phyloP scores from a whole-genome alignment of 352 stramenopile genomes.

The Phytophthora brassicae region DNA sequence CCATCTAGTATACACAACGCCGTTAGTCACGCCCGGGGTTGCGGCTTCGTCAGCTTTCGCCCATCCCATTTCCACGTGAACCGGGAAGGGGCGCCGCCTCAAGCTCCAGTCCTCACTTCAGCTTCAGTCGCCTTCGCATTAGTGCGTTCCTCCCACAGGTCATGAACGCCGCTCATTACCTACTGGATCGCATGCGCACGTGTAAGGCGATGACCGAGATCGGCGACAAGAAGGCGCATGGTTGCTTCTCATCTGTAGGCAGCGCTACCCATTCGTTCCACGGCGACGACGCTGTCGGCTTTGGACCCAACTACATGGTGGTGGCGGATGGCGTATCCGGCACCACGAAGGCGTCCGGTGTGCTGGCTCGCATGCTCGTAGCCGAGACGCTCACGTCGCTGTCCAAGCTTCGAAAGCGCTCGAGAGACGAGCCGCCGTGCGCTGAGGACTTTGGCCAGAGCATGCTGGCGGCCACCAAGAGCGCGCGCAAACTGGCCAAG shows the following conservation, averaged over 20 bases:
- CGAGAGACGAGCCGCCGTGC: constrained; percentile 55
- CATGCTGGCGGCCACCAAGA: constrained; percentile 75
- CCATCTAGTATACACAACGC: not conserved
- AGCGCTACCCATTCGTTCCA: constrained; percentile 81
- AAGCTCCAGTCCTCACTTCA: constrained; percentile 18
- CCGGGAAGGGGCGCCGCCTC: constrained; percentile 16
- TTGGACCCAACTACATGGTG: constrained; percentile 84
- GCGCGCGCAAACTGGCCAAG: constrained; percentile 66
- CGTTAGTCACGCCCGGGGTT: constrained; percentile 8
- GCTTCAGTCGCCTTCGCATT: constrained; percentile 8
- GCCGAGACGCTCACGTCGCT: constrained; percentile 72
- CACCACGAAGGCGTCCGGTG: constrained; percentile 82
- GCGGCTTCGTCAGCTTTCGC: constrained; percentile 17
- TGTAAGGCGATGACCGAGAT: constrained; percentile 60
- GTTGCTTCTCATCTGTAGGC: constrained; percentile 76
- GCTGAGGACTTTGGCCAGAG: constrained; percentile 59
- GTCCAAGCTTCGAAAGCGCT: constrained; percentile 68
- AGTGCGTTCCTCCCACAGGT: not conserved
- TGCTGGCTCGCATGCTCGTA: constrained; percentile 78
- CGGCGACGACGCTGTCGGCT: constrained; percentile 86
- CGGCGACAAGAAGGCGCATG: constrained; percentile 27
- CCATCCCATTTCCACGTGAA: constrained; percentile 1
- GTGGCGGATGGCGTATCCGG: constrained; percentile 85
- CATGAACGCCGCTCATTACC: constrained; percentile 69
- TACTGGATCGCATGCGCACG: constrained; percentile 74